Evolutionary conservation across 192 early-diverging fungal species (phyloP), one percentile per base, ranked within the genome.

Genomic region (Diversispora epigaea): DNA sequence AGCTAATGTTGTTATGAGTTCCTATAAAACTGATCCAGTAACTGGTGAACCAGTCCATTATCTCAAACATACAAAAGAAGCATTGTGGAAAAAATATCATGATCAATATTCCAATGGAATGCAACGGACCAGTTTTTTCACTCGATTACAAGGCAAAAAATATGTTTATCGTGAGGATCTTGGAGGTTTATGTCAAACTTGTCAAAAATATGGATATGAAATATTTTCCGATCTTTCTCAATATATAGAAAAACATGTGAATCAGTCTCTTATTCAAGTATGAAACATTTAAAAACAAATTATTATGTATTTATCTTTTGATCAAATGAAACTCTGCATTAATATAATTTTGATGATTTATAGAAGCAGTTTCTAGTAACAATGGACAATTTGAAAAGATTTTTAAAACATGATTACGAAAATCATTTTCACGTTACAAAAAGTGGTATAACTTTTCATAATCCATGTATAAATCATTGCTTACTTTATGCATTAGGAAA

Each of bases 391-490:
- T 44, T 66, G 22, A 17, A 66, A 22, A 11, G 64, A 44, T 66
- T 21, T 66, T 66, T 66, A 17, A 66, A 66, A 19, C 4, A 43
- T 4, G 45, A 66, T 66, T 66, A 61, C 19, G 15, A 66, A 66
- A 44, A 47, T 21, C 8, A 66, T 45, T 21, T 66, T 0, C n/a
- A 21, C n/a, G 19, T 66, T n/a, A 10, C 43, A 21, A 21, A 21
- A 4, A 19, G n/a, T 43, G 43, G 43, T 43, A 41, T n/a, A 41
- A 45, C 39, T 43, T 0, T n/a, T 12, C 41, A 65, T 0, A 44
- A 66, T 46, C 4, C 15, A 17, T 66, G 44, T 47, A 66, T 66
- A 46, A 47, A 43, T 47, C 32, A 66, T 66, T 66, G 43, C 19
- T 45, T 66, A 44, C 44, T 66, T 14, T 66, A 21, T 12, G 64